Base-by-base conservation (phyloP, 495 filamentous ascomycete species). In the Aspergillus cavernicola region DNA sequence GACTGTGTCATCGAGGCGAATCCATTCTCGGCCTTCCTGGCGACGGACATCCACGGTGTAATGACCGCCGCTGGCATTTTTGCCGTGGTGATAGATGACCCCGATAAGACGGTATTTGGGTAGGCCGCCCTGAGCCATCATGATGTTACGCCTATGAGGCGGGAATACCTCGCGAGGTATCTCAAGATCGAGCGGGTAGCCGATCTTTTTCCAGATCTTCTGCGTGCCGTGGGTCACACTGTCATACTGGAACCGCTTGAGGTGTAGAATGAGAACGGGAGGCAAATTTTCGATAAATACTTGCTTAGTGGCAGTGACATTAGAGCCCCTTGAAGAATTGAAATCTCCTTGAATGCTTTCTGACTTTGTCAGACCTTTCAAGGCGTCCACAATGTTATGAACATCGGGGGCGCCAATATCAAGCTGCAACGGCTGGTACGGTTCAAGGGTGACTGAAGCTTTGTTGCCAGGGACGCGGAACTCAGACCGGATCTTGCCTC, bases 161-260 rank as follows among this genome's bases (percentile, higher is more conserved):
- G 89, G 86, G 67, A 98, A 87, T n/a, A 93, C 86, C 64, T 97
- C 95, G 23, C 85, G 85, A 1, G 93, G 93, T 56, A 98, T 90
- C 65, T 96, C 93, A 32, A 97, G 80, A 60, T 96, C 90, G 12
- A 97, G 76, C 0, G 93, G 93, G 61, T 98, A 97, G 31, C 89
- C 92, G 58, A 98, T 78, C 70, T 91, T 92, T 76, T 97, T 98
- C 92, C 92, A 97, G 53, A 97, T 95, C 70, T 98, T 98, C 62
- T 96, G 88, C 1, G 91, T 95, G 11, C 91, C 90, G 39, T 75
- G 74, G 12, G 87, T 89, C n/a, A 82, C 77, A 59, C 84, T 87
- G 50, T 96, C 90, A 65, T 95, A 97, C 60, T 97, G 89, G 78
- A 98, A 98, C 10, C 95, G 89, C 69, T 98, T 98, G 9, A 98